These are phyloP conservation scores for Eucalyptus regnans DNA, from an alignment of 345 rosid species.

Conservation along the genomic window DNA sequence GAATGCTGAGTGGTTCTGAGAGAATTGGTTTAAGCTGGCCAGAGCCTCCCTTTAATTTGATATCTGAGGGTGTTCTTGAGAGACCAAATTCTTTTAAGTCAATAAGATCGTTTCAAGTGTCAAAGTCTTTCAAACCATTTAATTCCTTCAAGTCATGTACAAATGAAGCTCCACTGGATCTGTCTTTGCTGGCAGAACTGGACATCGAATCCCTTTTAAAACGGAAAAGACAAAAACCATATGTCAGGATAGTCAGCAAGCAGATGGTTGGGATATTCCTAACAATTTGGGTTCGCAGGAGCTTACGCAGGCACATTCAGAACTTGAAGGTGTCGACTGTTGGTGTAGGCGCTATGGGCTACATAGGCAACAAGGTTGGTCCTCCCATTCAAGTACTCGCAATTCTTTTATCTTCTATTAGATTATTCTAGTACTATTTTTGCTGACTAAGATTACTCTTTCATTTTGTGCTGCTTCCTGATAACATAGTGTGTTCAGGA, in stretches of 20 bases:
- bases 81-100: conserved; percentile 56
- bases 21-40: conserved; percentile 87
- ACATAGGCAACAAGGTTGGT: conserved; percentile 88
- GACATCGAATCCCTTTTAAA: conserved; percentile 61
- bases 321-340: conserved; percentile 78
- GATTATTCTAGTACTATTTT: background rate
- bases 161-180: conserved; percentile 19
- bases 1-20: conserved; percentile 62
- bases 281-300: conserved; percentile 80
- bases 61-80: conserved; percentile 47
- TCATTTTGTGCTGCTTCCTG: background rate
- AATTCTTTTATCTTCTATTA: background rate
- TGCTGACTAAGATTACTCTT: background rate
- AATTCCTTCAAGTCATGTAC: conserved; percentile 49
- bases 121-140: conserved; percentile 43
- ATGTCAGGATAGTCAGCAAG: conserved; percentile 75
- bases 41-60: conserved; percentile 62
- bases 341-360: conserved; percentile 96
- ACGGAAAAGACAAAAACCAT: conserved; percentile 53
- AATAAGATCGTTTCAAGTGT: conserved; percentile 29
- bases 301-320: conserved; percentile 78
- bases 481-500: background rate
- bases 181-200: conserved; percentile 53
- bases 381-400: background rate
- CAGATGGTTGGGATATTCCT: conserved; percentile 94